Evolutionary conservation across 176 grass and related monocot genomes (phyloP).

Genomic region (bread wheat (Triticum aestivum)): DNA sequence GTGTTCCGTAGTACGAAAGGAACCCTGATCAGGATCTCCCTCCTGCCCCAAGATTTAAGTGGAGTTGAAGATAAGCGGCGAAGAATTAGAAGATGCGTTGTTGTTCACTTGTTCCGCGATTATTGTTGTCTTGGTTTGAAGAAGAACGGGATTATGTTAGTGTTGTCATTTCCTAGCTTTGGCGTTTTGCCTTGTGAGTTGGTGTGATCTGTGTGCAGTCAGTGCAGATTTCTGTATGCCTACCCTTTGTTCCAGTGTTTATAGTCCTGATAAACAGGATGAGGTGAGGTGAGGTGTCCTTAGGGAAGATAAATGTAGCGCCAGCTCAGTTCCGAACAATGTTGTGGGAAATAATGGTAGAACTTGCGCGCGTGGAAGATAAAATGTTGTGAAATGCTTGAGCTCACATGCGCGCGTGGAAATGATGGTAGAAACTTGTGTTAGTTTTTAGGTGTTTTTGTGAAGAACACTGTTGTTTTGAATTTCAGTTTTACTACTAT

Average conservation of each 20-base stretch:
- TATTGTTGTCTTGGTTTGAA: not conserved
- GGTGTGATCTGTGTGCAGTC: not conserved
- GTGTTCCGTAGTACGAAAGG: slow-evolving; percentile 1
- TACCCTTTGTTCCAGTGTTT: not conserved
- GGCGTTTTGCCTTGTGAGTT: slow-evolving; percentile 9
- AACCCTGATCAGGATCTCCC: slow-evolving; percentile 1
- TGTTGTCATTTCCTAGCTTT: slow-evolving; percentile 12
- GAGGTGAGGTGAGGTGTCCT: not conserved
- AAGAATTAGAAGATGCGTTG: not conserved
- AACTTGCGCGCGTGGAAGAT: not conserved
- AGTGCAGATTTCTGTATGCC: slow-evolving; percentile 4
- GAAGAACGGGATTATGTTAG: slow-evolving; percentile 7
- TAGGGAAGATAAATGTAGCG: not conserved
- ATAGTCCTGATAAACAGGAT: not conserved
- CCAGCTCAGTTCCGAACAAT: not conserved
- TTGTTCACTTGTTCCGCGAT: not conserved
- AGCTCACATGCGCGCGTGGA: not conserved
- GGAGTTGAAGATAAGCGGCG: slow-evolving; percentile 19
- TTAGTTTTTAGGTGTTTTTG: not conserved
- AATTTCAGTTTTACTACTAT: no score
- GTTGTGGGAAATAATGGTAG: not conserved
- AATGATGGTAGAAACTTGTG: not conserved
- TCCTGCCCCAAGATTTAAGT: not conserved
- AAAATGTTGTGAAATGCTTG: not conserved
- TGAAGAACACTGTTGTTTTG: not conserved